Evolutionary conservation across 1,139 yeast genomes (phyloP).

Genomic region (Taphrina confusa): DNA sequence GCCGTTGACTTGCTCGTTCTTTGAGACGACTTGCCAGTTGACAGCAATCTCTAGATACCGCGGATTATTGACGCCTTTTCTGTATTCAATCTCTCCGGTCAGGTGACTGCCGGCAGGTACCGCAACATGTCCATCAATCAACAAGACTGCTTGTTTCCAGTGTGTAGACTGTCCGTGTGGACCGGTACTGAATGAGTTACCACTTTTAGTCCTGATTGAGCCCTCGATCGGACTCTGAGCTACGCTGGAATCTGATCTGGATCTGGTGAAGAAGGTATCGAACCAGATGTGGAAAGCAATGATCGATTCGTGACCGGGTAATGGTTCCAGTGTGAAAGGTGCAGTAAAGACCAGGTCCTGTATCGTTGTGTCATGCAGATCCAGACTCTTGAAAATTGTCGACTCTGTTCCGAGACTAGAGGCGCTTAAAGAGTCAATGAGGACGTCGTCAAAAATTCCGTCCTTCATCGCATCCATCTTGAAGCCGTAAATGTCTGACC

Average conservation of each 20-base stretch:
- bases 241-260: slow-evolving; percentile 35
- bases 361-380: slow-evolving; percentile 59
- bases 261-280: slow-evolving; percentile 41
- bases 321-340: slow-evolving; percentile 31
- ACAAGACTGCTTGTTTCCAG: slow-evolving; percentile 42
- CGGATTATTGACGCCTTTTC: slow-evolving; percentile 46
- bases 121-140: slow-evolving; percentile 37
- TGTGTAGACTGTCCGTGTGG: slow-evolving; percentile 70
- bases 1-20: neutral
- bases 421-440: slow-evolving; percentile 63
- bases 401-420: slow-evolving; percentile 56
- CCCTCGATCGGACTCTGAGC: slow-evolving; percentile 26
- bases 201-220: slow-evolving; percentile 38
- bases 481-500: slow-evolving; percentile 62
- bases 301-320: slow-evolving; percentile 34
- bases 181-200: slow-evolving; percentile 70
- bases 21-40: slow-evolving; percentile 42
- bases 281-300: slow-evolving; percentile 41
- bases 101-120: slow-evolving; percentile 36
- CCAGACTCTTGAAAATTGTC: slow-evolving; percentile 58
- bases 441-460: slow-evolving; percentile 53
- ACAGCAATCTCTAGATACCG: slow-evolving; percentile 70
- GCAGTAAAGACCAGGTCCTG: slow-evolving; percentile 52
- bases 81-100: slow-evolving; percentile 40
- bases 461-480: slow-evolving; percentile 53